Evolutionary conservation across 331 rosid species (phyloP).

Genomic region (Quercus lobata): DNA sequence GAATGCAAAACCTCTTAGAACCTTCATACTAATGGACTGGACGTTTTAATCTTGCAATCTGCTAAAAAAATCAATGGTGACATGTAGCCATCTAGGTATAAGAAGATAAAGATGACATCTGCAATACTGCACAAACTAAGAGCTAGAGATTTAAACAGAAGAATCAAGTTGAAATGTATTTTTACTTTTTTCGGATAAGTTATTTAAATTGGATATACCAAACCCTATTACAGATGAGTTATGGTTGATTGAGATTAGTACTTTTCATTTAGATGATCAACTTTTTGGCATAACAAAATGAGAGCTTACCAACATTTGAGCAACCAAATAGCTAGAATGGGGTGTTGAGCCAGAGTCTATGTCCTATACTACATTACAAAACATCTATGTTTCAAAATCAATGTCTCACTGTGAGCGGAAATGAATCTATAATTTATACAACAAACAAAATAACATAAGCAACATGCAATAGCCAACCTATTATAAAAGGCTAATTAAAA

Average conservation of each 20-base stretch:
- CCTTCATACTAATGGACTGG: not conserved
- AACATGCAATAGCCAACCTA: not conserved
- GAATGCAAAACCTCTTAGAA: not conserved
- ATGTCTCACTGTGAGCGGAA: not conserved
- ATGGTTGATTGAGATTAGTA: too few relatives aligned
- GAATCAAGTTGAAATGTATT: too few relatives aligned
- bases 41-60: too few relatives aligned
- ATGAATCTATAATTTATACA: not conserved
- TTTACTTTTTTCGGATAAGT: too few relatives aligned
- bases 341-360: not conserved
- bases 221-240: too few relatives aligned
- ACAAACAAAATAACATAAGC: not conserved
- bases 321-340: not conserved
- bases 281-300: not conserved
- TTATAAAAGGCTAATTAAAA: not conserved
- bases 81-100: not conserved
- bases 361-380: not conserved
- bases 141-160: too few relatives aligned
- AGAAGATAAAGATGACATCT: not conserved
- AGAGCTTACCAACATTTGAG: not conserved
- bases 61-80: too few relatives aligned
- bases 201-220: too few relatives aligned
- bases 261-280: not conserved
- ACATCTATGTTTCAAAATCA: not conserved
- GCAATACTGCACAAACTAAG: not conserved